phyloP scores from a whole-genome alignment of 805 yeast species.

The Ogataea neopini region DNA sequence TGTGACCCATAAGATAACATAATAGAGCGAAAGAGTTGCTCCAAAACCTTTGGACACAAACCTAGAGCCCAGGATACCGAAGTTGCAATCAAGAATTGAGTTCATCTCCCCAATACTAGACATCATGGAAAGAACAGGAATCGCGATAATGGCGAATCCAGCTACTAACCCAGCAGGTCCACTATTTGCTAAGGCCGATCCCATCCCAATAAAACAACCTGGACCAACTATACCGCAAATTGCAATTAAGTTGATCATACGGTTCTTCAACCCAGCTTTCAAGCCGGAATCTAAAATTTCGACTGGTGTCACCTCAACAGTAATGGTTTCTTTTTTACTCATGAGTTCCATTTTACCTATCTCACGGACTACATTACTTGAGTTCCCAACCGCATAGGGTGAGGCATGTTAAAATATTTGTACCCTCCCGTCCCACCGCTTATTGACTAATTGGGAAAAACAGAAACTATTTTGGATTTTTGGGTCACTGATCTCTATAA shows the following conservation, averaged over 20 bases:
- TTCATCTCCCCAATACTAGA: constrained; percentile 51
- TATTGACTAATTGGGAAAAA: not conserved
- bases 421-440: not conserved
- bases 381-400: too few relatives aligned
- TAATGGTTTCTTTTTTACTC: not conserved
- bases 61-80: constrained; percentile 51
- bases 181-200: constrained; percentile 45
- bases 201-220: constrained; percentile 51
- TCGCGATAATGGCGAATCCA: constrained; percentile 54
- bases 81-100: constrained; percentile 53
- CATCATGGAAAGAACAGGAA: constrained; percentile 56
- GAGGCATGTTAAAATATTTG: not conserved
- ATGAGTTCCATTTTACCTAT: too few relatives aligned
- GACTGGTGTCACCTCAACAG: not conserved
- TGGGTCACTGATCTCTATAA: not conserved
- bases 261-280: constrained; percentile 45
- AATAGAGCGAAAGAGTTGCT: constrained; percentile 54
- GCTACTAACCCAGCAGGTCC: constrained; percentile 52
- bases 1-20: constrained; percentile 57
- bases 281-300: not conserved
- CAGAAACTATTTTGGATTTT: not conserved
- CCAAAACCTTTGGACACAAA: constrained; percentile 58
- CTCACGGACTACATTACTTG: too few relatives aligned
- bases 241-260: constrained; percentile 53
- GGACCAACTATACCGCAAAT: constrained; percentile 63